Evolutionary conservation across 768 basidiomycete species (phyloP), one percentile per base, ranked within the genome.

Genomic region (Lactarius indigo): DNA sequence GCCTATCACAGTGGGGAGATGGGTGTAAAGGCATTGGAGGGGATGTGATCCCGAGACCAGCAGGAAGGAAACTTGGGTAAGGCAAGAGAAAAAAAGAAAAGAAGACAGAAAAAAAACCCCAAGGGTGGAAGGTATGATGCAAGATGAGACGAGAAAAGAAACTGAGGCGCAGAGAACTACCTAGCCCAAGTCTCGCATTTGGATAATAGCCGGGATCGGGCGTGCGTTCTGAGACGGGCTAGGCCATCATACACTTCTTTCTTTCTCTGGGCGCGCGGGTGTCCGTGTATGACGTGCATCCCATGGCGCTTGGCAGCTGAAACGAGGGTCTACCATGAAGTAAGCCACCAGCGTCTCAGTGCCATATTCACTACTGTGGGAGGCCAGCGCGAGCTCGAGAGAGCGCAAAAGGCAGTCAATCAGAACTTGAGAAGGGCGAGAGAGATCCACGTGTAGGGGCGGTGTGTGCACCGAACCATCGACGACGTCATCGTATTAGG

Each of bases 121-220:
- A 10, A 52, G 6, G 26, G 50, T 26, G 26, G 50, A 23, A 52
- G 5, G 50, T 52, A 26, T 52, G 50, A 52, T 52, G 50, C 50
- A 52, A 52, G 47, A 50, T 20, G 42, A 20, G 18, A 42, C 37
- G 44, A 47, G 23, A 50, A 23, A 13, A n/a, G n/a, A 50, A 23
- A 23, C 12, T 23, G 10, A 18, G 23, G 23, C 23, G 50, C 12
- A 26, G 13, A 52, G 50, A 26, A 15, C 23, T 28, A 52, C 50
- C 50, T 52, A 52, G 50, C 50, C 50, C 50, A 52, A 52, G 50
- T 52, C 30, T 30, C 33, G 56, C 30, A 35, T 60, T 64, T 64
- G 64, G 64, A 52, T 55, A 59, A 23, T 57, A 57, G 28, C 50
- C 50, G 50, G 23, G 50, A 26, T 57, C n/a, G 33, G 56, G 56